A percentile compares a stretch with the other conserved stretches of the same genome.
phyloP scores from a whole-genome alignment of 768 basidiomycete genomes.

The Leccinellum rugosiceps region DNA sequence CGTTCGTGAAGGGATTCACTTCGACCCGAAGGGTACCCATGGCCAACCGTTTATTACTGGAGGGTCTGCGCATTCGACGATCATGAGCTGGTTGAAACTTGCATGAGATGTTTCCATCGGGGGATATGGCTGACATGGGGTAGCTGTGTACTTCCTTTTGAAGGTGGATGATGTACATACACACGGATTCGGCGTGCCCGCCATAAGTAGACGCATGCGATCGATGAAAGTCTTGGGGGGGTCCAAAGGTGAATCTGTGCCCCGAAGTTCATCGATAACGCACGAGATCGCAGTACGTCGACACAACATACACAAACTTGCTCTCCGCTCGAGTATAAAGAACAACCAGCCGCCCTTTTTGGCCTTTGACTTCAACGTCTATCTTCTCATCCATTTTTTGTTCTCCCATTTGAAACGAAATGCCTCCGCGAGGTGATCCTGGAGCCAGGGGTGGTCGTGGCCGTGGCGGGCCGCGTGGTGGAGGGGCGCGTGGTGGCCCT shows the following conservation, averaged over 20 bases:
- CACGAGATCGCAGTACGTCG: constrained; percentile 8
- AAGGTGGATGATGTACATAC: constrained; percentile 7
- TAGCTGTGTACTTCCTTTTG: constrained; percentile 4
- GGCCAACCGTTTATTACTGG: constrained; percentile 56
- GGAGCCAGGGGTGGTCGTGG: constrained; percentile 24
- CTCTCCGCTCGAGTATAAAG: constrained; percentile 17
- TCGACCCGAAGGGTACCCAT: constrained; percentile 60
- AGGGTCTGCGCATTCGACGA: constrained; percentile 49
- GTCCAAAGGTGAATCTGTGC: neutral
- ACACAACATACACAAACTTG: constrained; percentile 30
- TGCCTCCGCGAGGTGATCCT: constrained; percentile 39
- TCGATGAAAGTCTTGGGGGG: neutral
- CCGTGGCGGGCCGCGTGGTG: constrained; percentile 27
- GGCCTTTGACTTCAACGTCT: constrained; percentile 16
- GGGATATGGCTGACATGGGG: neutral
- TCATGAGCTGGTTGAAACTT: constrained; percentile 59
- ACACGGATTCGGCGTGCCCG: neutral
- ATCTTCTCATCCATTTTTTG: constrained; percentile 7
- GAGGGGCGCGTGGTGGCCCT: constrained; percentile 27
- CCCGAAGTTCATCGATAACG: neutral
- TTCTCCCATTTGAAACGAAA: constrained; percentile 15
- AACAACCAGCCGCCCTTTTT: constrained; percentile 3
- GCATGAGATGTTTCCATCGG: constrained; percentile 7
- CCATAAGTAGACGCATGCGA: neutral
- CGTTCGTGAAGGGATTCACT: constrained; percentile 60